Evolutionary conservation across 257 asterid species (phyloP).

Genomic region (Ocimum tenuiflorum): DNA sequence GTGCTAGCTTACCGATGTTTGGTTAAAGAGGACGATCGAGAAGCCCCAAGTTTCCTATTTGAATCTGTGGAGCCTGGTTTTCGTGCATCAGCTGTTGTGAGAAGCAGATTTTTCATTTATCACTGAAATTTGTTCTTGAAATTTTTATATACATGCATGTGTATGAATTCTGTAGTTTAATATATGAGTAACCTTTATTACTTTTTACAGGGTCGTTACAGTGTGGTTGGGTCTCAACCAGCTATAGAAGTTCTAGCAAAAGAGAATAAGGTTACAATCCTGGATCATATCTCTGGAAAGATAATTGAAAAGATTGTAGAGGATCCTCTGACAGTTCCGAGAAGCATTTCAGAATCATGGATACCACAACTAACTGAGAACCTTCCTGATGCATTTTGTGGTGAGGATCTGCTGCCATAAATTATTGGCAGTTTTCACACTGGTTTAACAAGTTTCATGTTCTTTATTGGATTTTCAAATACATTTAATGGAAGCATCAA

Average conservation of each 20-base stretch:
- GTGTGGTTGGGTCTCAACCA: constrained; percentile 86
- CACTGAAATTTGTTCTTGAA: background rate
- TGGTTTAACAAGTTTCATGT: background rate
- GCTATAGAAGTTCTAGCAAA: constrained; percentile 69
- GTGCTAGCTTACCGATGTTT: constrained; percentile 90
- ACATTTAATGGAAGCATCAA: background rate
- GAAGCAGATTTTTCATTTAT: background rate
- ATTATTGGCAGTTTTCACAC: background rate
- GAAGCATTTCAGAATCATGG: constrained; percentile 66
- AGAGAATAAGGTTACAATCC: constrained; percentile 56
- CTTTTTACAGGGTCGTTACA: constrained; percentile 67
- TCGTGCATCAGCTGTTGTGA: constrained; percentile 57
- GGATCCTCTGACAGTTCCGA: constrained; percentile 69
- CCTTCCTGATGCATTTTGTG: constrained; percentile 84
- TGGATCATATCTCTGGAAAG: constrained; percentile 56
- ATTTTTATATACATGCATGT: background rate
- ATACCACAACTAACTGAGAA: constrained; percentile 52
- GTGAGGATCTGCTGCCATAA: constrained; percentile 29
- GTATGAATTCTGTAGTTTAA: background rate
- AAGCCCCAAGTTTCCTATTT: constrained; percentile 82
- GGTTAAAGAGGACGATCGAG: constrained; percentile 82
- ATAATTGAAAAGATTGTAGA: constrained; percentile 39
- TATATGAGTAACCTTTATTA: background rate
- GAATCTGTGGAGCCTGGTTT: constrained; percentile 86
- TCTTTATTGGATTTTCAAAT: background rate